Base-by-base conservation (phyloP, 1,284 basidiomycete genomes). In the Volvariella surrecta region DNA sequence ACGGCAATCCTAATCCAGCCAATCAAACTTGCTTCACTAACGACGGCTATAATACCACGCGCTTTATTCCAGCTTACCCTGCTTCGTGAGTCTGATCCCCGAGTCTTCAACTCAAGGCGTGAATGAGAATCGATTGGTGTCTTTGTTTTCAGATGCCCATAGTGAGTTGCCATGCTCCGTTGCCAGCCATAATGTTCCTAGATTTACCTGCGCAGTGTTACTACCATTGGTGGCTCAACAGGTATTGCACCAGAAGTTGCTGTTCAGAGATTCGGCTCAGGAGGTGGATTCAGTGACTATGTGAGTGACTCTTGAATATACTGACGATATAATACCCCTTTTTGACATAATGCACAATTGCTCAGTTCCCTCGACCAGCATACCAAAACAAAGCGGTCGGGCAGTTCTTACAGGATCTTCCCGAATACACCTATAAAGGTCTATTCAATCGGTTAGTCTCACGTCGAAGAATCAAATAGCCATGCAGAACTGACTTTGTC, bases 21-120 rank as follows among this genome's bases (percentile, higher is more conserved):
- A 71, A 66, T 16, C 70, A 74, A 42, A 19, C 57, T 42, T 88
- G 84, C 56, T 59, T 70, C 46, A 67, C 72, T 10, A 86, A 85
- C 54, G 70, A 77, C 46, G 78, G 74, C 4, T 60, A 49, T 34
- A 79, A 80, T 48, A 55, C 42, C 11, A 71, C 66, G 2, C 56
- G 55, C 39, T 87, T 87, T 58, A 48, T 80, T 7, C 82, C 82
- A 4, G 50, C 48, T 3, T 85, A 86, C 66, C 79, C 79, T 13
- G 67, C 75, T 16, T 62, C 50, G 52, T 55, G 48, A 17, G 55
- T 39, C 13, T 43, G 28, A 22, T 7, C 17, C 9, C 15, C n/a
- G 8, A 6, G 6, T 8, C 4, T 19, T 35, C 34, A 6, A 6
- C 8, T 15, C 18, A 15, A 16, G 6, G 17, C 13, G 6, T 35